Evolutionary conservation across 2,329 filamentous ascomycete species (phyloP).

Genomic region (Claviceps sp.): DNA sequence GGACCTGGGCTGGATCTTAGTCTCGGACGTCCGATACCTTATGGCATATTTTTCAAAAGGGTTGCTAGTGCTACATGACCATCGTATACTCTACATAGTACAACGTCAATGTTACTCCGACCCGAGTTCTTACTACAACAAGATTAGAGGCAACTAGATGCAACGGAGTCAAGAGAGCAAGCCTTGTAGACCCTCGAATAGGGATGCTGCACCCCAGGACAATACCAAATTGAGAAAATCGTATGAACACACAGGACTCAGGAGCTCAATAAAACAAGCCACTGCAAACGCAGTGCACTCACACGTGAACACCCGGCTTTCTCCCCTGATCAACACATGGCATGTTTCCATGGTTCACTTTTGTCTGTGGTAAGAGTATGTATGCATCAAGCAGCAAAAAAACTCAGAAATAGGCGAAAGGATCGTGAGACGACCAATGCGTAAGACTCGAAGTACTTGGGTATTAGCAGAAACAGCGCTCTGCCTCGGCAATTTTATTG

Average conservation of each 20-base stretch:
- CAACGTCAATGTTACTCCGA: too few relatives aligned
- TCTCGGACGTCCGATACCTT: neutral
- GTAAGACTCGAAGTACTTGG: slow-evolving; percentile 5
- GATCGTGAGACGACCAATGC: neutral
- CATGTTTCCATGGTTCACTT: neutral
- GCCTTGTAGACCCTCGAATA: neutral
- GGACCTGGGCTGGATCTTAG: slow-evolving; percentile 4
- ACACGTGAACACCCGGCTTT: neutral
- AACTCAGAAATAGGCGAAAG: neutral
- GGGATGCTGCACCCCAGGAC: neutral
- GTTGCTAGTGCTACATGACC: neutral
- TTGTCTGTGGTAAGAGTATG: neutral
- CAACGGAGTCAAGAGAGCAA: neutral
- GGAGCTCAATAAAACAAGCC: neutral
- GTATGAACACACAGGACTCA: neutral
- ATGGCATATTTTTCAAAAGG: neutral
- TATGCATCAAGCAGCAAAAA: neutral
- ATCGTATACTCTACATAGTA: neutral
- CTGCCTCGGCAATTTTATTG: slow-evolving; percentile 24
- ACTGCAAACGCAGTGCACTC: neutral
- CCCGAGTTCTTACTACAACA: neutral
- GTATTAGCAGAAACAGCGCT: slow-evolving; percentile 21
- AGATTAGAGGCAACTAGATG: neutral
- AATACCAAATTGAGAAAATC: neutral
- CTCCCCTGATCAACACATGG: neutral